phyloP scores from a whole-genome alignment of 1,139 yeast genomes.

The Saccharomyces hybrid region DNA sequence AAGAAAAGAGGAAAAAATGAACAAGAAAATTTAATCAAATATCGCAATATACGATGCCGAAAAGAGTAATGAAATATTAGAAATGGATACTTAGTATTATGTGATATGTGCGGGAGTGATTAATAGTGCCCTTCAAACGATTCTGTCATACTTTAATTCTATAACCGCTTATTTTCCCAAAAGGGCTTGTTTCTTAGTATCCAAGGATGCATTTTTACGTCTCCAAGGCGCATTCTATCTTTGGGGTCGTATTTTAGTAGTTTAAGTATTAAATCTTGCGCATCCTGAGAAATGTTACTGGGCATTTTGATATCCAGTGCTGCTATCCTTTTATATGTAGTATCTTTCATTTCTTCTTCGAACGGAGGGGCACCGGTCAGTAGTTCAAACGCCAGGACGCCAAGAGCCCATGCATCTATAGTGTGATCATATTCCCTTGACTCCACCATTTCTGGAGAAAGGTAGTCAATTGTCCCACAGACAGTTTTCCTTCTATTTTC shows the following conservation, averaged over 20 bases:
- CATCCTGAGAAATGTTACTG: conserved; percentile 57
- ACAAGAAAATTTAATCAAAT: background rate
- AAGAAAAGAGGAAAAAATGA: background rate
- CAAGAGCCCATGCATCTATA: conserved; percentile 92
- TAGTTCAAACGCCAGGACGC: conserved; percentile 78
- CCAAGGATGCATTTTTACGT: conserved; percentile 78
- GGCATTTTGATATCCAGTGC: conserved; percentile 73
- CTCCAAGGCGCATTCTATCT: conserved; percentile 51
- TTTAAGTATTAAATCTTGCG: conserved; percentile 59
- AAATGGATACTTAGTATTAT: background rate
- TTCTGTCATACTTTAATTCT: background rate
- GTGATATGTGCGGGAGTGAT: background rate
- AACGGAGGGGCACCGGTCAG: conserved; percentile 88
- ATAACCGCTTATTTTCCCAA: conserved; percentile 32
- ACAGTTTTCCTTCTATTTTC: conserved; percentile 59
- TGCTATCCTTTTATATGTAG: conserved; percentile 73
- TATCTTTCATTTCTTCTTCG: conserved; percentile 64
- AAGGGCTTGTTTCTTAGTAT: conserved; percentile 51
- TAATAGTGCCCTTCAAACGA: background rate
- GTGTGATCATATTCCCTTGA: conserved; percentile 67
- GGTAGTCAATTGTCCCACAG: conserved; percentile 91
- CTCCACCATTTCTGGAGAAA: conserved; percentile 94
- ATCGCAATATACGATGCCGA: background rate
- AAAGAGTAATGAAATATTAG: background rate
- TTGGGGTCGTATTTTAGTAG: conserved; percentile 60